Base-by-base conservation (phyloP, 2,329 filamentous ascomycete species). In the Pseudohalonectria lignicola region DNA sequence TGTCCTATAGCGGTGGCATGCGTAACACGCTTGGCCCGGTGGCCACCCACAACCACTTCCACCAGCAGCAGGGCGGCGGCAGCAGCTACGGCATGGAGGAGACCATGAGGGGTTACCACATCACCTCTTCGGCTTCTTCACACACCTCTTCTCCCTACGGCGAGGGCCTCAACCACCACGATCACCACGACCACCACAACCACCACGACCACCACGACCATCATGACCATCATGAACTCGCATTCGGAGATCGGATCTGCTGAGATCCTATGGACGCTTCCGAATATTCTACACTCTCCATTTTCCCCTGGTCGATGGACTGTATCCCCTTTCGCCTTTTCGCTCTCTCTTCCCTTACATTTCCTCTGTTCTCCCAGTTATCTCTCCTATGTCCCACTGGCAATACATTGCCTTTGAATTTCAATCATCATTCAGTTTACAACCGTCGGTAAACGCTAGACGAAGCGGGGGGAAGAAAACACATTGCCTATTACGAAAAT, bases 141-240 rank as follows among this genome's bases (percentile, higher is more conserved):
- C n/a, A n/a, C n/a, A n/a, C n/a, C n/a, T n/a, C n/a, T n/a, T n/a
- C n/a, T n/a, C n/a, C 23, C 23, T 12, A 26, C 23, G 23, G 8
- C 23, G 23, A 35, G 33, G 33, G 12, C 19, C 19, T n/a, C 19
- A 25, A 37, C 15, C 37, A 44, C 20, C 34, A 39, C 8, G 42
- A 45, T 10, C 41, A 43, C 12, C 43, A 43, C 9, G 42, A 44
- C 17, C 42, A 42, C 5, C 36, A 37, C 20, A 31, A 42, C 2
- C 37, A 40, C 16, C 30, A 36, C 7, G 33, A 31, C 6, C 36
- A 21, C 37, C 42, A 42, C 15, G 25, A 18, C 30, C 30, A 32
- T 13, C 28, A 30, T 5, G 9, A 13, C 9, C 5, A n/a, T 6
- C n/a, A 16, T 7, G 29, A 29, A 33, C 18, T 23, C n/a, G 26